Evolutionary conservation across 495 filamentous ascomycete species (phyloP), one percentile per base, ranked within the genome.

Genomic region (Aspergillus olivimuriae): DNA sequence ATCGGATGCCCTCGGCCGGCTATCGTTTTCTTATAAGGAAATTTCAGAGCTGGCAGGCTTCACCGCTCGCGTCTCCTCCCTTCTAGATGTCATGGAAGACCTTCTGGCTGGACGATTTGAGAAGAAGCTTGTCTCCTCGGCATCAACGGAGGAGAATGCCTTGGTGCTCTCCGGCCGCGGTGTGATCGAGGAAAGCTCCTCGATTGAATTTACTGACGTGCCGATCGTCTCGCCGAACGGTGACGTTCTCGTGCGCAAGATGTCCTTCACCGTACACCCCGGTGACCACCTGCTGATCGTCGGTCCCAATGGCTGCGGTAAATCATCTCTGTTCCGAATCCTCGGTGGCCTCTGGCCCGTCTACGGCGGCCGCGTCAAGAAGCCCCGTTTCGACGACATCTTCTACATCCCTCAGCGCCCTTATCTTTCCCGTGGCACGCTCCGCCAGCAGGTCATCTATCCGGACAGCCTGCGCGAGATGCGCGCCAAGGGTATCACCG

Each of bases 21-120:
- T 98, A 38, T 96, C 96, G 92, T 96, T 95, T 69, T 91, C 86
- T 16, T 98, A 98, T 72, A 94, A 94, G 60, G 94, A 99, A 54
- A 84, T 99, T 22, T 89, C 90, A 7, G 94, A 97, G 62, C 70
- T 99, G 12, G 94, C 94, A 2, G 94, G 94, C 23, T 87, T 91
- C 65, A 97, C 94, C 1, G 87, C 87, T 10, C 83, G 92, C 18
- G 92, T 97, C 9, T 84, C 90, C 4, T 84, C 83, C 11, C 73
- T 98, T 2, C 69, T 98, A 15, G 82, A 94, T 34, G 92, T 95
- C 36, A 95, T 98, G 81, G 87, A 94, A 45, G 94, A 97, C 52
- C 83, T 96, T 41, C 75, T 86, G 42, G 75, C 79, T 2, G 94
- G 94, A 0, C 81, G 83, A 43, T 98, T 95, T 55, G 84, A 95